Conservation (phyloP, 345 rosid species). For the Trapa incisa region DNA sequence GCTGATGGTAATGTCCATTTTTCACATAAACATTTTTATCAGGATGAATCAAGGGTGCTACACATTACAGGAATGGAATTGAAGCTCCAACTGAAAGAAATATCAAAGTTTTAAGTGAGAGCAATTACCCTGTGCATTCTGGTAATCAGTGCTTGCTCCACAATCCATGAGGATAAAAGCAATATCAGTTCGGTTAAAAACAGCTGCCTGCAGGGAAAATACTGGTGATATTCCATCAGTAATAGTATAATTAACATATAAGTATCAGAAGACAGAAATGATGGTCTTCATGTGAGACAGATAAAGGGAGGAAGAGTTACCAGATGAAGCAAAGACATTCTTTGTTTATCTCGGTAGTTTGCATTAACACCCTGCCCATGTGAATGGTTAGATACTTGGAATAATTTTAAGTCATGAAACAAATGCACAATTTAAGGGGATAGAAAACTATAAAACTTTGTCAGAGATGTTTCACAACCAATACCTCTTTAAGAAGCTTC, state of each 20-base stretch:
- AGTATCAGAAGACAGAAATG: constrained; percentile 1
- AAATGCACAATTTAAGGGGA: background rate
- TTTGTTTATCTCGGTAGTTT: constrained; percentile 80
- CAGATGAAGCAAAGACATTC: constrained; percentile 82
- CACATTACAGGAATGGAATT: background rate
- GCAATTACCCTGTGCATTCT: constrained; percentile 78
- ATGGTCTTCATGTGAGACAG: background rate
- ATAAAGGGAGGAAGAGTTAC: constrained; percentile 21
- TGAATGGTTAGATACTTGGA: background rate
- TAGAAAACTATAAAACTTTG: background rate
- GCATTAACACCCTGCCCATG: constrained; percentile 73
- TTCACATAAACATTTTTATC: background rate
- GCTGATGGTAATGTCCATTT: background rate
- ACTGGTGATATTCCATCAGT: constrained; percentile 12
- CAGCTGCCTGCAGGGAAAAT: constrained; percentile 41
- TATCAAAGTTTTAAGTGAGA: background rate
- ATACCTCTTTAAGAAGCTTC: constrained; percentile 77
- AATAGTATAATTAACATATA: background rate
- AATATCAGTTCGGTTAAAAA: constrained; percentile 74
- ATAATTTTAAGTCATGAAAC: background rate
- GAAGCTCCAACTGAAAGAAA: background rate
- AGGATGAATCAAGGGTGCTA: background rate
- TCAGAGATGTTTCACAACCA: background rate
- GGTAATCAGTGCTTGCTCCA: constrained; percentile 72
- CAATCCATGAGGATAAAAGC: constrained; percentile 63